These are phyloP conservation scores for Naganishia kalamii DNA, from an alignment of 768 basidiomycete species.

Conservation along the genomic window DNA sequence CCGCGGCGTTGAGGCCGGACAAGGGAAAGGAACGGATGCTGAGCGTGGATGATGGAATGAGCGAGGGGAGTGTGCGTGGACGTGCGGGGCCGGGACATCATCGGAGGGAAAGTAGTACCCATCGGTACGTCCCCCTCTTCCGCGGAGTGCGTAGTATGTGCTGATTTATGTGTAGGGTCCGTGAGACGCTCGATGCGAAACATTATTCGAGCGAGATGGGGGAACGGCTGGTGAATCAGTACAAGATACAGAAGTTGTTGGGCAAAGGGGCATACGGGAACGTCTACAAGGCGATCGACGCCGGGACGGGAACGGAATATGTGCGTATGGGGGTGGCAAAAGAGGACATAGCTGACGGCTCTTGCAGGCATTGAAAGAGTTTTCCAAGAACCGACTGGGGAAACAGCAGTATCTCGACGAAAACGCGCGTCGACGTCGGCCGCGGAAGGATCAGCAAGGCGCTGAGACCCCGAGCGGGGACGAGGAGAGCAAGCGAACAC, in stretches of 20 bases:
- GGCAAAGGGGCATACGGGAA: constrained; percentile 46
- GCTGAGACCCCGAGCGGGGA: background rate
- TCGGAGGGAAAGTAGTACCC: constrained; percentile 23
- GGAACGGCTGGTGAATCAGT: constrained; percentile 42
- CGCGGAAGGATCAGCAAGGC: background rate
- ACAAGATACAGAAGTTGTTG: constrained; percentile 39
- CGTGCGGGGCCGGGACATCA: background rate
- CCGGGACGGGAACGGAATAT: constrained; percentile 43
- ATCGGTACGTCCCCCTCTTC: constrained; percentile 1
- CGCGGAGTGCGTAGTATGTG: no score
- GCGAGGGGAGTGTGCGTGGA: background rate
- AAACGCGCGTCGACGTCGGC: background rate
- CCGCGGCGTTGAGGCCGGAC: background rate
- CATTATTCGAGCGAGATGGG: constrained; percentile 39
- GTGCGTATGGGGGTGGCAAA: constrained; percentile 28
- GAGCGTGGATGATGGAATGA: background rate
- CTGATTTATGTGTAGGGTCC: background rate
- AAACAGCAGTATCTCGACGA: constrained; percentile 28
- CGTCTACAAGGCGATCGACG: constrained; percentile 45
- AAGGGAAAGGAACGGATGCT: constrained; percentile 6
- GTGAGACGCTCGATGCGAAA: constrained; percentile 39
- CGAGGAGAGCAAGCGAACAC: constrained; percentile 9
- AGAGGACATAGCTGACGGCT: background rate
- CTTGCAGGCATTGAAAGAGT: constrained; percentile 46
- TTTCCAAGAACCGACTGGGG: constrained; percentile 45